These are phyloP conservation scores for Populus ilicifolia DNA, from an alignment of 345 rosid species.

Conservation along the genomic window DNA sequence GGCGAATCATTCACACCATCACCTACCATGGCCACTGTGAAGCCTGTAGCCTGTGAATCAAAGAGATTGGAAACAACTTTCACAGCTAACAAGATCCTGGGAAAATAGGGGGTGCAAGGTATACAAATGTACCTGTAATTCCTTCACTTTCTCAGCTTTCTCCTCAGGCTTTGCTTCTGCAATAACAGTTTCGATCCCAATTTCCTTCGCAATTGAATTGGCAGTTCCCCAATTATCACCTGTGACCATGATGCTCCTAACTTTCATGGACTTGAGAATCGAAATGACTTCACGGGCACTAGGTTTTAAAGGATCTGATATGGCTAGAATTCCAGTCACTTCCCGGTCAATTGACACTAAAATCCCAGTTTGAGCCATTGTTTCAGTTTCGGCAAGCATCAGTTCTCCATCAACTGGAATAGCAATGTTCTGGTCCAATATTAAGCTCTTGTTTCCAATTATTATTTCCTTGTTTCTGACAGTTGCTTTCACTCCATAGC, in stretches of 20 bases:
- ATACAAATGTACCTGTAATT: slow-evolving; percentile 54
- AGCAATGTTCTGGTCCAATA: slow-evolving; percentile 39
- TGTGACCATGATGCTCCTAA: slow-evolving; percentile 80
- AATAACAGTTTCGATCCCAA: slow-evolving; percentile 66
- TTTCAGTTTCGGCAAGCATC: slow-evolving; percentile 66
- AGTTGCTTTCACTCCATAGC: slow-evolving; percentile 78
- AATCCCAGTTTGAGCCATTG: slow-evolving; percentile 73
- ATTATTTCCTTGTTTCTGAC: slow-evolving; percentile 58
- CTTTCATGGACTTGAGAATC: slow-evolving; percentile 72
- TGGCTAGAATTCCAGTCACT: slow-evolving; percentile 64
- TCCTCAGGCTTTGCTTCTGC: slow-evolving; percentile 93
- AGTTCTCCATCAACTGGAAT: slow-evolving; percentile 61
- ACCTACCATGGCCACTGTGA: slow-evolving; percentile 87
- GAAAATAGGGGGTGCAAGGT: slow-evolving; percentile 5
- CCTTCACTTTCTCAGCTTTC: slow-evolving; percentile 89
- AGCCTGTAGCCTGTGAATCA: slow-evolving; percentile 51
- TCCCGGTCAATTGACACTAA: slow-evolving; percentile 60
- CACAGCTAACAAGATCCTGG: neutral
- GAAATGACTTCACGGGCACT: slow-evolving; percentile 67
- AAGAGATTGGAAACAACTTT: neutral
- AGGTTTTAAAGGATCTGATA: slow-evolving; percentile 79
- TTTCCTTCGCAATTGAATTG: slow-evolving; percentile 69
- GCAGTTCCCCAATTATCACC: slow-evolving; percentile 99
- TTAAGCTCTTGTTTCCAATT: slow-evolving; percentile 79
- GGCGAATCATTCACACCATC: slow-evolving; percentile 97